A percentile compares a stretch with the other conserved stretches of the same genome.
phyloP scores from a whole-genome alignment of 331 rosid genomes.

The Malus hybrid region DNA sequence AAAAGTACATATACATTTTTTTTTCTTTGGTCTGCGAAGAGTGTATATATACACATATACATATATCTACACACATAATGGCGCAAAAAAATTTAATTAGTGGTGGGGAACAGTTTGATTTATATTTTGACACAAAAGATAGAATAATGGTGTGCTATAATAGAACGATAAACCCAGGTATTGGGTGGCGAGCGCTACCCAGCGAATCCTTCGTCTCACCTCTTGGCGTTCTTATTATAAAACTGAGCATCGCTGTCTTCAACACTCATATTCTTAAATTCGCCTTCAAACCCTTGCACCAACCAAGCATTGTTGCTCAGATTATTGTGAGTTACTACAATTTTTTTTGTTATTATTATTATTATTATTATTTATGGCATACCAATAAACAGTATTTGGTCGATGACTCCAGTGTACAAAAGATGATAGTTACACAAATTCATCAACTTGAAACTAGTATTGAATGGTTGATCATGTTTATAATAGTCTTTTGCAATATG shows the following conservation, averaged over 20 bases:
- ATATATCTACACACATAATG: not conserved
- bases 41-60: not conserved
- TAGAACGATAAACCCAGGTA: not conserved
- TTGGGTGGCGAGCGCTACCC: not conserved
- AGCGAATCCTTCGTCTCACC: not conserved
- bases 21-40: not conserved
- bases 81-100: not conserved
- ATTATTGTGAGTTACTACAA: conserved; percentile 18
- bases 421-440: too few relatives aligned
- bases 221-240: not conserved
- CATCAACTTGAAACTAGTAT: not conserved
- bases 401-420: too few relatives aligned
- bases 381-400: too few relatives aligned
- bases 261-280: not conserved
- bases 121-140: not conserved
- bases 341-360: too few relatives aligned
- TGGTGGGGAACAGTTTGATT: not conserved
- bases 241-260: not conserved
- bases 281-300: conserved; percentile 14
- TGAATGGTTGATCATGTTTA: not conserved
- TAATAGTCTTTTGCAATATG: not conserved
- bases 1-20: not conserved
- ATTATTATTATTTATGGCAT: too few relatives aligned
- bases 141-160: not conserved
- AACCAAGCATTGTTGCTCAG: conserved; percentile 23